Evolutionary conservation across 331 rosid genomes (phyloP), one percentile per base, ranked within the genome.

Genomic region (Malus hybrid): DNA sequence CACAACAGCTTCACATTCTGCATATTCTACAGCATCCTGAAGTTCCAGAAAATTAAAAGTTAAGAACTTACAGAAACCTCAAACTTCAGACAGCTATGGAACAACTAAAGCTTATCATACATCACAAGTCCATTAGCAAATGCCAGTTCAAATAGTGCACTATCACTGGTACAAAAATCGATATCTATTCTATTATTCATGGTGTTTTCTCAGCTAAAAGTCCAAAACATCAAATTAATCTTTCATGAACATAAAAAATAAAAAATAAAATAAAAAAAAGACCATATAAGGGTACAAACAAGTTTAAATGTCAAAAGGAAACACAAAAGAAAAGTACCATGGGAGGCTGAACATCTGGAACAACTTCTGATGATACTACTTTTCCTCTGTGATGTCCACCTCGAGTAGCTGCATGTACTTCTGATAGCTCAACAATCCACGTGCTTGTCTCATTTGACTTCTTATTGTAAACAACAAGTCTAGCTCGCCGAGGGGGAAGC

Each of bases 371-470:
- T 24, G 96, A 84, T 80, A 92, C 86, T 42, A 95, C 97, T 95
- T 92, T 92, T 74, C 99, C 99, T 59, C 97, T 86, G 77, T 95
- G 99, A 87, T 89, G 97, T 67, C 99, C 97, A 70, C 97, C 97
- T 60, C 97, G 91, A 81, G 99, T 92, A 78, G 86, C 97, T 54
- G 99, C 99, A 83, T 95, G 99, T 22, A 92, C 97, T 85, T 95
- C 96, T 19, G 96, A 90, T 57, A 95, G 82, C 84, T 90, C 93
- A 67, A 95, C 97, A 65, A 87, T 84, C 92, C 97, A 92, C 32
- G 87, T 2, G 66, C 93, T 88, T 20, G 97, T 95, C 83, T 80
- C 86, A 27, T 95, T 95, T 39, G 97, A 86, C 85, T 85, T 92
- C 87, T 87, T 92, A 81, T 87, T 90, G 82, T 92, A 95, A 76